phyloP scores from a whole-genome alignment of 2,329 filamentous ascomycete species.

The Cytospora mali region DNA sequence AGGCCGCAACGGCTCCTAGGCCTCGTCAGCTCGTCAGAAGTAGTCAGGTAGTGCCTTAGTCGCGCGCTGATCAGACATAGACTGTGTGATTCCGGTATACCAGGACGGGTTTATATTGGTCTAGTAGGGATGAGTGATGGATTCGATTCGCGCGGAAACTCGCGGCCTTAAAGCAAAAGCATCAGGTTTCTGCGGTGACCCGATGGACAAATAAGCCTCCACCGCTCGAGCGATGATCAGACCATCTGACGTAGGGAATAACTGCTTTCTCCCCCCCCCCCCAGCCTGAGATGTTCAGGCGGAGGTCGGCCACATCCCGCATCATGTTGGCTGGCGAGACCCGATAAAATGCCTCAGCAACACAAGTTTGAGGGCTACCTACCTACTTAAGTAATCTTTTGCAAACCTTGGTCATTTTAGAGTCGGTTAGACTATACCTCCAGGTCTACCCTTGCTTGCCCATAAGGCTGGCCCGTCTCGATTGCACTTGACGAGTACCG shows the following conservation, averaged over 20 bases:
- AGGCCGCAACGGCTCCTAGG: not conserved
- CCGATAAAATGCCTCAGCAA: not conserved
- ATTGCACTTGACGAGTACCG: not conserved
- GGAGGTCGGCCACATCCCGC: not conserved
- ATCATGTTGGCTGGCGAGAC: too few species aligned
- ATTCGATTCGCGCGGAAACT: not conserved
- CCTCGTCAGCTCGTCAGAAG: not conserved
- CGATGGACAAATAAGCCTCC: not conserved
- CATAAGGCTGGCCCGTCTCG: not conserved
- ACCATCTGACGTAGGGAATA: not conserved
- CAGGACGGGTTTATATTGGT: not conserved
- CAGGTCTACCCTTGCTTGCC: not conserved
- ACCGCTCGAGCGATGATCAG: not conserved
- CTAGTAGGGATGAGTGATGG: not conserved
- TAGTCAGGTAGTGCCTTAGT: too few species aligned
- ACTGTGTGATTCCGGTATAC: not conserved
- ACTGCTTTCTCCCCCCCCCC: too few species aligned
- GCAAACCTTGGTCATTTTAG: not conserved
- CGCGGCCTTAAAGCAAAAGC: too few species aligned
- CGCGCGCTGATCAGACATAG: not conserved
- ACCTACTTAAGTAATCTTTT: too few species aligned
- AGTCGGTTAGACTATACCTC: not conserved
- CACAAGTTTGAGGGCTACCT: too few species aligned
- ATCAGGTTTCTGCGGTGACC: not conserved
- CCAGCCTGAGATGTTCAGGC: not conserved